These are phyloP conservation scores for Ogataea dorogensis DNA, from an alignment of 805 yeast genomes.

Conservation along the genomic window DNA sequence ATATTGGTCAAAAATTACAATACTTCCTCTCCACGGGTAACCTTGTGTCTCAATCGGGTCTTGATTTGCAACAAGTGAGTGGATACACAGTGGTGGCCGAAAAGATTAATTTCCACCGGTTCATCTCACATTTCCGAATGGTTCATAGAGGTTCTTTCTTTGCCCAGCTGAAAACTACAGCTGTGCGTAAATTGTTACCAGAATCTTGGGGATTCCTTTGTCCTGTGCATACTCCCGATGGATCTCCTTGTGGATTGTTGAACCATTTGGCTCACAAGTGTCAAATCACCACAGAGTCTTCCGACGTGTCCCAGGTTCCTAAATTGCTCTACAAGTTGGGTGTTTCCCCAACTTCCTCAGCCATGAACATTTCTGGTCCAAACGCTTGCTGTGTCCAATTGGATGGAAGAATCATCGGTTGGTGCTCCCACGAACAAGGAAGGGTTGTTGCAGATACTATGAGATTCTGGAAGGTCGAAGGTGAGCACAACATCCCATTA, in stretches of 20 bases:
- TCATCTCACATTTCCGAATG: constrained; percentile 98
- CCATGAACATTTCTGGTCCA: constrained; percentile 76
- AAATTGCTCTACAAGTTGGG: constrained; percentile 67
- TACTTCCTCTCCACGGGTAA: constrained; percentile 97
- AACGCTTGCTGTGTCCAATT: constrained; percentile 84
- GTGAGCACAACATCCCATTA: constrained; percentile 70
- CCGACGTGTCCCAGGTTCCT: constrained; percentile 75
- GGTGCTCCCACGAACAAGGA: constrained; percentile 91
- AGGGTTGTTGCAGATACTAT: constrained; percentile 82
- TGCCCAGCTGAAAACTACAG: constrained; percentile 95
- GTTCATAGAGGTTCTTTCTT: constrained; percentile 99
- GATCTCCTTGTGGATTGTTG: constrained; percentile 97
- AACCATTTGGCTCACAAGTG: constrained; percentile 97
- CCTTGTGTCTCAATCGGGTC: constrained; percentile 92
- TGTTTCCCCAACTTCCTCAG: constrained; percentile 73
- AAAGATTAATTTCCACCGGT: constrained; percentile 94
- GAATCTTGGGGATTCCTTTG: constrained; percentile 99
- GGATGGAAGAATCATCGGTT: constrained; percentile 90
- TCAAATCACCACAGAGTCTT: constrained; percentile 70
- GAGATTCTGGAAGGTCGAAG: constrained; percentile 90
- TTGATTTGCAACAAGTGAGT: constrained; percentile 95
- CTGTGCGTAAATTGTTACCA: constrained; percentile 93
- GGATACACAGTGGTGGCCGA: constrained; percentile 99
- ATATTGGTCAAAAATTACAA: constrained; percentile 91
- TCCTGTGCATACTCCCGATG: constrained; percentile 99